Evolutionary conservation across 1,284 basidiomycete species (phyloP).

Genomic region (Schizopora paradoxa): DNA sequence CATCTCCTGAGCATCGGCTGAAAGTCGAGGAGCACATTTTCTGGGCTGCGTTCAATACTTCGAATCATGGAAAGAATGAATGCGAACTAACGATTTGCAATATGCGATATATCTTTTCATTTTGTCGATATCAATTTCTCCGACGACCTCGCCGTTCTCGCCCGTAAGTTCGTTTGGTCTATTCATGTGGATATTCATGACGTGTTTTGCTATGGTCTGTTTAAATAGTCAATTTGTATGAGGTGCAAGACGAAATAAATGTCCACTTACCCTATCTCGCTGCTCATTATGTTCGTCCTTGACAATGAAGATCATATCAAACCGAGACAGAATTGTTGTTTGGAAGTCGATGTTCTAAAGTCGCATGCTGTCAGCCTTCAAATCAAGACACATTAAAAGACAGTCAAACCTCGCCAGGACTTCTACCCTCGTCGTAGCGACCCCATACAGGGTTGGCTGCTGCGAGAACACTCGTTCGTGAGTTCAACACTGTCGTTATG

Average conservation of each 20-base stretch:
- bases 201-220: slow-evolving; percentile 93
- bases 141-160: slow-evolving; percentile 61
- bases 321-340: slow-evolving; percentile 96
- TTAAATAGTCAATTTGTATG: slow-evolving; percentile 4
- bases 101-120: slow-evolving; percentile 98
- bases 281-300: slow-evolving; percentile 97
- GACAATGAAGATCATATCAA: slow-evolving; percentile 99
- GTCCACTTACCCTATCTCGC: slow-evolving; percentile 70
- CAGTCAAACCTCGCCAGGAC: slow-evolving; percentile 80
- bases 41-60: slow-evolving; percentile 35
- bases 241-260: slow-evolving; percentile 6
- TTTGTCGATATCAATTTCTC: slow-evolving; percentile 96
- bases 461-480: slow-evolving; percentile 92
- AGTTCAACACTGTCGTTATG: slow-evolving; percentile 97
- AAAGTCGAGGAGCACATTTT: slow-evolving; percentile 93
- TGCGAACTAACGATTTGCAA: slow-evolving; percentile 74
- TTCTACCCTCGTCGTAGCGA: slow-evolving; percentile 95
- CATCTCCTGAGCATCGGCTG: slow-evolving; percentile 93
- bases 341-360: slow-evolving; percentile 94
- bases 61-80: neutral
- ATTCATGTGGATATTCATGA: slow-evolving; percentile 99
- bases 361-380: neutral
- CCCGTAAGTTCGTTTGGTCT: slow-evolving; percentile 60
- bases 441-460: slow-evolving; percentile 99
- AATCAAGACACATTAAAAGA: neutral